These are phyloP conservation scores for Aspergillus ostianus DNA, from an alignment of 495 filamentous ascomycete species.

Conservation along the genomic window DNA sequence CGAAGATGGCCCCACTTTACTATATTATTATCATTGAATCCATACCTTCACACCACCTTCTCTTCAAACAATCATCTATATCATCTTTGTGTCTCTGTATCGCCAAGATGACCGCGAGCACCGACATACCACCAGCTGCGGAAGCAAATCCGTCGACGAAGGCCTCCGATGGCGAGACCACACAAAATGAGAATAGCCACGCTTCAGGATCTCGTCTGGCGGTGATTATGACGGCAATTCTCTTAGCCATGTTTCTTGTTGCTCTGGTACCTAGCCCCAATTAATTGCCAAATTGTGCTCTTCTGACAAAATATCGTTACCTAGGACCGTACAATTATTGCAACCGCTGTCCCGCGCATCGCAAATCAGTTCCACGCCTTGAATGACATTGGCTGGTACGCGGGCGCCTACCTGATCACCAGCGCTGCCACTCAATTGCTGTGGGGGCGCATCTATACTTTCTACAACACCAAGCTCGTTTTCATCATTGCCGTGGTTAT, in stretches of 20 bases:
- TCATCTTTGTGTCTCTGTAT: too few relatives aligned
- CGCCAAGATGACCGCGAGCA: too few relatives aligned
- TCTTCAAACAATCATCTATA: too few relatives aligned
- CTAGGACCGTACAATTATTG: constrained; percentile 1
- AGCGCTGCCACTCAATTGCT: constrained; percentile 45
- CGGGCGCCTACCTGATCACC: constrained; percentile 48
- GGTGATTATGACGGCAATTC: constrained; percentile 21
- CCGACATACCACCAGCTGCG: too few relatives aligned
- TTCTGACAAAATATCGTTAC: background rate
- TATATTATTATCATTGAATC: too few relatives aligned
- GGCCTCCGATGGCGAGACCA: too few relatives aligned
- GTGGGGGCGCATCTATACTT: constrained; percentile 64
- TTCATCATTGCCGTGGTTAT: constrained; percentile 59
- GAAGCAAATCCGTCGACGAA: too few relatives aligned
- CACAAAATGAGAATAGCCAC: too few relatives aligned
- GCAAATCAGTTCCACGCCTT: constrained; percentile 56
- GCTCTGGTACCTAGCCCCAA: constrained; percentile 27
- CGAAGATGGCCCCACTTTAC: too few relatives aligned
- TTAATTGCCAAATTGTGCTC: background rate
- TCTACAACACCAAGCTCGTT: constrained; percentile 54
- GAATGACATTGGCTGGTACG: constrained; percentile 60
- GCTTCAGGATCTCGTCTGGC: background rate
- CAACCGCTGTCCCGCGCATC: constrained; percentile 10
- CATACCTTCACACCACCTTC: too few relatives aligned
- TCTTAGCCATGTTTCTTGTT: constrained; percentile 31